Conservation (phyloP, 2,329 filamentous ascomycete genomes). For the Magnaporthiopsis rhizophila region DNA sequence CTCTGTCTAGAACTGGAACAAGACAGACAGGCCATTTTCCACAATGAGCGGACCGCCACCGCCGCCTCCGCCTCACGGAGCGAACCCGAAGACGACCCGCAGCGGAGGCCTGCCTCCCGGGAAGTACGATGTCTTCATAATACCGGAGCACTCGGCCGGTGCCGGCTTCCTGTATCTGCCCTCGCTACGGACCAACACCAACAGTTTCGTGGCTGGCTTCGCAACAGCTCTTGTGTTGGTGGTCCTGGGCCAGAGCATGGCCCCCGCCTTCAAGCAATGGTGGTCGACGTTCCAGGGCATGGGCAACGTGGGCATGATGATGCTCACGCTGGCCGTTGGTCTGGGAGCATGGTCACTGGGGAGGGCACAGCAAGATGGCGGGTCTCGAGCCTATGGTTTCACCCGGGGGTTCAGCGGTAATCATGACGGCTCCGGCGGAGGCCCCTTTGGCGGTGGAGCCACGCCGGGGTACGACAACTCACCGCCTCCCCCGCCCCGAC, state of each 20-base stretch:
- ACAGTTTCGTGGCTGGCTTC: slow-evolving; percentile 86
- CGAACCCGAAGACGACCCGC: slow-evolving; percentile 60
- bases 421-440: too few relatives aligned
- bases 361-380: slow-evolving; percentile 46
- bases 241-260: slow-evolving; percentile 62
- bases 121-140: slow-evolving; percentile 96
- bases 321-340: slow-evolving; percentile 66
- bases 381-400: slow-evolving; percentile 18
- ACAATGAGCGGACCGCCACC: slow-evolving; percentile 59
- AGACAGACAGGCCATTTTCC: too few relatives aligned
- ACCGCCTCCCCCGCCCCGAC: slow-evolving; percentile 16
- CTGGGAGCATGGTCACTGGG: slow-evolving; percentile 72
- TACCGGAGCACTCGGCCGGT: slow-evolving; percentile 84
- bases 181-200: slow-evolving; percentile 74
- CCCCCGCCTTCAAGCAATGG: slow-evolving; percentile 68
- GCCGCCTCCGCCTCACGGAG: slow-evolving; percentile 79
- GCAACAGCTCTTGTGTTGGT: slow-evolving; percentile 67
- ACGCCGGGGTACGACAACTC: slow-evolving; percentile 3
- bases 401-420: background rate
- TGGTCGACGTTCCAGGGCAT: slow-evolving; percentile 62
- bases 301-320: slow-evolving; percentile 63
- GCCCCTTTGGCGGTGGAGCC: too few relatives aligned
- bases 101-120: slow-evolving; percentile 63
- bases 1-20: too few relatives aligned
- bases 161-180: slow-evolving; percentile 92